phyloP scores from a whole-genome alignment of 805 yeast species.

The Huiozyma naganishii region DNA sequence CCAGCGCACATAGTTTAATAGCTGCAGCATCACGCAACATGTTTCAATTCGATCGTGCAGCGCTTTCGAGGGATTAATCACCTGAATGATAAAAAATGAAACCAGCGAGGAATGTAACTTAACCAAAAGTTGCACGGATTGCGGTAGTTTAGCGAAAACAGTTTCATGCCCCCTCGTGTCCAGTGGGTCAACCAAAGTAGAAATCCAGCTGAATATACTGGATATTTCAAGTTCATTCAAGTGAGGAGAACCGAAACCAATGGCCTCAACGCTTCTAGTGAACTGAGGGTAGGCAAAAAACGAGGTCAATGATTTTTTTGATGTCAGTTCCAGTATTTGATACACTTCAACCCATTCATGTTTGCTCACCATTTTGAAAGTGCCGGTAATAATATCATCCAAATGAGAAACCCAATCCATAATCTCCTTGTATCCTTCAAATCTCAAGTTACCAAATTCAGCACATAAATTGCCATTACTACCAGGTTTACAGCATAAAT shows the following conservation, averaged over 20 bases:
- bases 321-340: conserved; percentile 62
- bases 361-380: conserved; percentile 37
- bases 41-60: conserved; percentile 54
- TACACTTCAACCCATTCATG: conserved; percentile 74
- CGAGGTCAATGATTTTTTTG: conserved; percentile 44
- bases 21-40: conserved; percentile 57
- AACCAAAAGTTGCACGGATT: conserved; percentile 54
- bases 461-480: conserved; percentile 17
- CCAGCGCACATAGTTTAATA: conserved; percentile 52
- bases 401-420: conserved; percentile 52
- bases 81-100: conserved; percentile 49
- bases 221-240: conserved; percentile 51
- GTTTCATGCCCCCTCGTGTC: conserved; percentile 27
- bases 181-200: conserved; percentile 39
- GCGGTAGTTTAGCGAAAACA: conserved; percentile 47
- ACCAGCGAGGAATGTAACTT: conserved; percentile 59
- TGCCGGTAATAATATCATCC: conserved; percentile 48
- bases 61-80: conserved; percentile 26
- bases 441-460: conserved; percentile 10
- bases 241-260: conserved; percentile 17
- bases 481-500: conserved; percentile 10
- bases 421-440: conserved; percentile 31
- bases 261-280: conserved; percentile 8
- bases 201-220: conserved; percentile 63
- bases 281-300: conserved; percentile 34